phyloP scores from a whole-genome alignment of 495 filamentous ascomycete species.

The Penicillium lagena region DNA sequence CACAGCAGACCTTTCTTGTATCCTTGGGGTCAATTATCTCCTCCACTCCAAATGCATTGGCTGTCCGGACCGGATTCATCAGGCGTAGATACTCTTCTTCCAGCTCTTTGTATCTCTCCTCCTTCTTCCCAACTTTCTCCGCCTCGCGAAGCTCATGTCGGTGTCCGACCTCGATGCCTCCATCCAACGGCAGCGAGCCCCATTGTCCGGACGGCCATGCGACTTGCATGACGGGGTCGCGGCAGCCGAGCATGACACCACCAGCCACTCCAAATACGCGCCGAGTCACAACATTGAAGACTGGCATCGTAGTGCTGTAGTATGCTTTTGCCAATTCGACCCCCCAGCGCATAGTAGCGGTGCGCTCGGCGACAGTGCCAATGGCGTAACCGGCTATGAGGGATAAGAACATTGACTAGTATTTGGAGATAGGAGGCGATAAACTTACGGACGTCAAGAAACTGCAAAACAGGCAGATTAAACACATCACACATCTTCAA shows the following conservation, averaged over 20 bases:
- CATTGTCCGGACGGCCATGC: conserved; percentile 58
- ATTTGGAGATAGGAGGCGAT: not conserved
- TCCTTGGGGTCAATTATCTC: conserved; percentile 57
- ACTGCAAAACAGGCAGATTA: conserved; percentile 57
- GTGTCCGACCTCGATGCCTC: conserved; percentile 58
- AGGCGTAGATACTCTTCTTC: conserved; percentile 52
- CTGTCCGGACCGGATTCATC: conserved; percentile 60
- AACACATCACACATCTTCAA: conserved; percentile 59
- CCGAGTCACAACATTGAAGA: conserved; percentile 54
- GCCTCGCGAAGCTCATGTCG: conserved; percentile 50
- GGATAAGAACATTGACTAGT: not conserved
- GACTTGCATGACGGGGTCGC: conserved; percentile 52
- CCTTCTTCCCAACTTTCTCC: conserved; percentile 40
- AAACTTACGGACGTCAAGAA: conserved; percentile 50
- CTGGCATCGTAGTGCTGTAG: conserved; percentile 50
- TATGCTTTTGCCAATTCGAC: conserved; percentile 53
- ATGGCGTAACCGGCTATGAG: conserved; percentile 51
- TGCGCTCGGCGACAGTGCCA: conserved; percentile 54
- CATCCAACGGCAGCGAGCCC: conserved; percentile 53
- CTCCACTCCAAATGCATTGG: conserved; percentile 58
- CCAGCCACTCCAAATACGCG: conserved; percentile 56
- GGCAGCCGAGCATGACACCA: conserved; percentile 53
- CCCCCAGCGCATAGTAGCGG: conserved; percentile 58
- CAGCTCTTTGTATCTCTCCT: conserved; percentile 45
- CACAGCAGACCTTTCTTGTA: conserved; percentile 45